Evolutionary conservation across 352 stramenopile genomes (phyloP), one percentile per base, ranked within the genome.

Genomic region (Lagenidium sp.): DNA sequence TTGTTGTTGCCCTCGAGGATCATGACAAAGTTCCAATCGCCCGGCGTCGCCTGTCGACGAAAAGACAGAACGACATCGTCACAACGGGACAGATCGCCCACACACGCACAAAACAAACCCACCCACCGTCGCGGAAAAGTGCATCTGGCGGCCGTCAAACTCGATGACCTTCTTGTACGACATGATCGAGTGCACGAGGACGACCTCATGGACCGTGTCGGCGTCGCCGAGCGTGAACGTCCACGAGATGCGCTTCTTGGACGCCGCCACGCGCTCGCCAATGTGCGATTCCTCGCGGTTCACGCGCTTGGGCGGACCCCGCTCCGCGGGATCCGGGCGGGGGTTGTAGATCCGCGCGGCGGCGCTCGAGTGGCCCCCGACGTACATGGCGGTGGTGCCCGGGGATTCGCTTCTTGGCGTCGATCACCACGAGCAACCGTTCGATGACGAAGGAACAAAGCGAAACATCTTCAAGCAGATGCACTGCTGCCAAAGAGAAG

Each of bases 101-200:
- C n/a, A n/a, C n/a, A n/a, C n/a, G n/a, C n/a, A n/a, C n/a, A n/a
- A n/a, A n/a, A n/a, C n/a, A n/a, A n/a, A n/a, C n/a, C n/a, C 4
- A 31, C 65, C 31, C 56, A 90, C 77, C 52, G 75, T 83, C 11
- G 75, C 56, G 18, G 78, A 90, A 49, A 82, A 88, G 51, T 93
- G 79, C 63, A 90, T 79, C 44, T 90, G 77, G 2, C 73, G 65
- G 1, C 80, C 77, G 42, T 90, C 77, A 47, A 77, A 93, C 52
- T 88, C 69, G 40, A 90, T 60, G 11, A 78, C 68, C 63, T 93
- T 93, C 61, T 93, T 93, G 57, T 87, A 85, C 30, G 70, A 83
- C 68, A 93, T 83, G 43, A 86, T 65, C 16, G 80, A 93, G 62
- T 93, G 80, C 41, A 80, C 51, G 30, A 93, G 57, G 50, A 84